A percentile compares a stretch with the other conserved stretches of the same genome.
Evolutionary conservation across 1,284 basidiomycete genomes (phyloP).

Genomic region (Rhizopogon hawkerae): DNA sequence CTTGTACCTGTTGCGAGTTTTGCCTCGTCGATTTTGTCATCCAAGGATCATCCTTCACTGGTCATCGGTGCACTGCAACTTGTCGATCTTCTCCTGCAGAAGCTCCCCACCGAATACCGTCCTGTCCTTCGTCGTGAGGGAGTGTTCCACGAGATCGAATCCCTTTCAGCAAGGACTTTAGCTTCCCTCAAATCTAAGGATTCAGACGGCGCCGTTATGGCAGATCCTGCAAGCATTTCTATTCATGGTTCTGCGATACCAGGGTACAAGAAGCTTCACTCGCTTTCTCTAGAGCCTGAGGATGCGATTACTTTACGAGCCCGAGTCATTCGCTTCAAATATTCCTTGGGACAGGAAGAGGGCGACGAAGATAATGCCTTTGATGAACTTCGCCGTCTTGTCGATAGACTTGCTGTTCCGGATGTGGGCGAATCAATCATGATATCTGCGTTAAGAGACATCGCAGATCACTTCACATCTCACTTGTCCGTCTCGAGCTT

Average conservation of each 20-base stretch:
- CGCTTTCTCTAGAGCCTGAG: slow-evolving; percentile 67
- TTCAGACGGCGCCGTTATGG: slow-evolving; percentile 31
- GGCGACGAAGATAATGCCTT: slow-evolving; percentile 59
- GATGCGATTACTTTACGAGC: slow-evolving; percentile 88
- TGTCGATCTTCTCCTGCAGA: slow-evolving; percentile 79
- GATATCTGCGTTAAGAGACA: slow-evolving; percentile 55
- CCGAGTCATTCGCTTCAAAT: slow-evolving; percentile 76
- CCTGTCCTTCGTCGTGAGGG: slow-evolving; percentile 87
- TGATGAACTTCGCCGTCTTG: slow-evolving; percentile 54
- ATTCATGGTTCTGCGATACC: slow-evolving; percentile 38
- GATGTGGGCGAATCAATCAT: slow-evolving; percentile 59
- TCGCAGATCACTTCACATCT: slow-evolving; percentile 77
- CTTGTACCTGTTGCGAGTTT: slow-evolving; percentile 87
- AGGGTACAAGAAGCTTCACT: slow-evolving; percentile 58
- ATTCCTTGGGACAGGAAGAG: slow-evolving; percentile 53
- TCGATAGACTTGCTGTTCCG: slow-evolving; percentile 49
- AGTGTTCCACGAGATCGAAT: slow-evolving; percentile 86
- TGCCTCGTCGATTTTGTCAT: slow-evolving; percentile 85
- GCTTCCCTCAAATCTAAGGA: slow-evolving; percentile 48
- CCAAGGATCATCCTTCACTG: slow-evolving; percentile 78
- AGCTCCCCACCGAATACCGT: slow-evolving; percentile 76
- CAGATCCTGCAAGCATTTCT: slow-evolving; percentile 29
- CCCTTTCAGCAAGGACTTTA: slow-evolving; percentile 56
- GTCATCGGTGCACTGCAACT: slow-evolving; percentile 85
- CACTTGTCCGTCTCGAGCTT: slow-evolving; percentile 87